Base-by-base conservation (phyloP, 495 filamentous ascomycete genomes). In the Talaromyces adpressus region DNA sequence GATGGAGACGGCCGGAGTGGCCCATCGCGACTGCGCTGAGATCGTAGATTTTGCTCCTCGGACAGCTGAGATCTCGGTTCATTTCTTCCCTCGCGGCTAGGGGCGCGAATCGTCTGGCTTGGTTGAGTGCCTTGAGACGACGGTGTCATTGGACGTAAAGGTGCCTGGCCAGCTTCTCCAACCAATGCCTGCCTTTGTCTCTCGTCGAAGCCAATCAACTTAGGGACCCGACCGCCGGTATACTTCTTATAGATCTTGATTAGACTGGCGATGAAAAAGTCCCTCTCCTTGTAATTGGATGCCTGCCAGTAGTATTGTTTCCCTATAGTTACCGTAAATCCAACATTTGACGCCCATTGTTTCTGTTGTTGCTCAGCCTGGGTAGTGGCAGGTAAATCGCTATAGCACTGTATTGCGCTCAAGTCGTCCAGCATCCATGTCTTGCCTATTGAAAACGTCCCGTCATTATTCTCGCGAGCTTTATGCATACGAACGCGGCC, bases 261-360 rank as follows among this genome's bases (percentile, higher is more conserved):
- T 65, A 97, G 73, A 69, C 91, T 96, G 27, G 88, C 90, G 69
- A 98, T 95, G 73, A 98, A 98, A 76, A 96, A 98, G 62, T 96
- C 92, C 80, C 97, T 98, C 74, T 98, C 94, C 77, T 96, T 96
- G 53, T 88, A 82, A 12, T 88, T 93, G 41, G 87, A 83, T 18
- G 95, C 92, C 75, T 94, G 88, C 94, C 94, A 98, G 73, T 96
- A 98, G 72, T 98, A 98, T 0, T 92, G 90, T 73, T 98, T 98
- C 11, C 89, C 85, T 23, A 98, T 81, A 0, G 87, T 93, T 22
- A 97, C 89, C n/a, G 88, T 79, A 70, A 98, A 98, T 22, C 94
- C 94, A 41, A 85, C 82, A 60, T 85, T 86, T 49, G 87, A 84
- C 36, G 91, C 92, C 87, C 88, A 92, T 68, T 90, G 81, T 66